phyloP scores from a whole-genome alignment of 768 basidiomycete genomes.

The Megacollybia marginata region DNA sequence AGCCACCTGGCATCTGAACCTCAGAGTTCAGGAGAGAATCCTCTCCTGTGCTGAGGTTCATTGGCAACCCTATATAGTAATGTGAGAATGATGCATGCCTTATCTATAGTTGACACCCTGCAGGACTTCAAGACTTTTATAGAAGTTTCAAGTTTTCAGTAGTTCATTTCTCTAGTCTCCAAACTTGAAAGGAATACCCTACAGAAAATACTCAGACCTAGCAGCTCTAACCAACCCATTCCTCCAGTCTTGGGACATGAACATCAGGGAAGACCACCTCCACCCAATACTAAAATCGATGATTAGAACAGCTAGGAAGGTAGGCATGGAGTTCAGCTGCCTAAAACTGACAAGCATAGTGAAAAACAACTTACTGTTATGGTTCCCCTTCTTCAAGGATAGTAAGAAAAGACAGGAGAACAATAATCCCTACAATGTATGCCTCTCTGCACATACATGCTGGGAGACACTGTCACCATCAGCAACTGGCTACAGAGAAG shows the following conservation, averaged over 20 bases:
- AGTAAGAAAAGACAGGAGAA: background rate
- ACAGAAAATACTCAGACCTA: background rate
- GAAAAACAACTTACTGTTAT: background rate
- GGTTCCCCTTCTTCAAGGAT: background rate
- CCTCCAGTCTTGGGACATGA: background rate
- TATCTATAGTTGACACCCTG: too few relatives aligned
- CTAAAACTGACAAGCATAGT: background rate
- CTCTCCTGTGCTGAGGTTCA: too few relatives aligned
- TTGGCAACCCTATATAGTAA: too few relatives aligned
- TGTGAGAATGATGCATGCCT: too few relatives aligned
- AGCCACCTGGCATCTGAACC: too few relatives aligned
- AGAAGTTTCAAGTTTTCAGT: too few relatives aligned
- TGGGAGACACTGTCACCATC: background rate
- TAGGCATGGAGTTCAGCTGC: background rate
- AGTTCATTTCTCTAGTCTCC: too few relatives aligned
- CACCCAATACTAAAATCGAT: background rate
- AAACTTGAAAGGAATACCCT: too few relatives aligned
- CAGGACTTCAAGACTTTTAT: too few relatives aligned
- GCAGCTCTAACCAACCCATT: background rate
- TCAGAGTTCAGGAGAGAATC: too few relatives aligned
- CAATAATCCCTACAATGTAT: background rate
- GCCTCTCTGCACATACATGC: background rate
- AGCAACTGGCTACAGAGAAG: too few relatives aligned
- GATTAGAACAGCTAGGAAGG: too few relatives aligned
- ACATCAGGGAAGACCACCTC: background rate